These are phyloP conservation scores for Cucurbita maxima DNA, from an alignment of 306 rosid genomes.

Conservation along the genomic window DNA sequence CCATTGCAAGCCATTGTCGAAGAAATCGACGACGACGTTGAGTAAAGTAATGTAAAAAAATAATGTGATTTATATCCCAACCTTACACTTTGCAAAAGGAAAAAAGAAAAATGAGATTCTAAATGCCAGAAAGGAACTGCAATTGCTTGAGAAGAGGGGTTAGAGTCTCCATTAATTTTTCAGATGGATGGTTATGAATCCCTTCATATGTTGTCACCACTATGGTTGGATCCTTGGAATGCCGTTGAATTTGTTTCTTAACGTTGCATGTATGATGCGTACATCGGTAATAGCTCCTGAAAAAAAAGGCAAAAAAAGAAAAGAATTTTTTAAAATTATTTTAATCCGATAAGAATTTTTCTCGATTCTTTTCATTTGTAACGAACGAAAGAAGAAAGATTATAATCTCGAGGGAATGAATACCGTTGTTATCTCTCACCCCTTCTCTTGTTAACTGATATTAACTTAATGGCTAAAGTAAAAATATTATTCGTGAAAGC, in stretches of 20 bases:
- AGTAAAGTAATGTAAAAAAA: not conserved
- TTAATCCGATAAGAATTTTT: not conserved
- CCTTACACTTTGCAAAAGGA: not conserved
- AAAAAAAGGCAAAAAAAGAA: not conserved
- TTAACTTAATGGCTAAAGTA: not conserved
- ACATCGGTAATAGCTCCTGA: constrained; percentile 17
- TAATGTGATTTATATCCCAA: not conserved
- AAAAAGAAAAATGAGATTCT: not conserved
- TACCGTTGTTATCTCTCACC: too few species aligned
- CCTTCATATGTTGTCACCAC: constrained; percentile 22
- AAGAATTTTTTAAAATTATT: not conserved
- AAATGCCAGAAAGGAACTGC: constrained; percentile 12
- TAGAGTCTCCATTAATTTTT: constrained; percentile 14
- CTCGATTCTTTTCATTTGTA: not conserved
- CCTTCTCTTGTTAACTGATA: too few species aligned
- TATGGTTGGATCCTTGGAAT: constrained; percentile 7
- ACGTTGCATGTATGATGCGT: constrained; percentile 14
- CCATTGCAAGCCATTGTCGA: not conserved
- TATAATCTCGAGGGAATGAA: too few species aligned
- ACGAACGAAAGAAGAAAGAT: not conserved
- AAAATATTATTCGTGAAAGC: too few species aligned
- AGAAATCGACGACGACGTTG: not conserved
- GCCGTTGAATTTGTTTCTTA: constrained; percentile 19
- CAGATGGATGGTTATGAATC: constrained; percentile 16
- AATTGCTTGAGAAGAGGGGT: constrained; percentile 16